Conservation (phyloP, 352 stramenopile species). For the Phytopythium cucurbitacearum region DNA sequence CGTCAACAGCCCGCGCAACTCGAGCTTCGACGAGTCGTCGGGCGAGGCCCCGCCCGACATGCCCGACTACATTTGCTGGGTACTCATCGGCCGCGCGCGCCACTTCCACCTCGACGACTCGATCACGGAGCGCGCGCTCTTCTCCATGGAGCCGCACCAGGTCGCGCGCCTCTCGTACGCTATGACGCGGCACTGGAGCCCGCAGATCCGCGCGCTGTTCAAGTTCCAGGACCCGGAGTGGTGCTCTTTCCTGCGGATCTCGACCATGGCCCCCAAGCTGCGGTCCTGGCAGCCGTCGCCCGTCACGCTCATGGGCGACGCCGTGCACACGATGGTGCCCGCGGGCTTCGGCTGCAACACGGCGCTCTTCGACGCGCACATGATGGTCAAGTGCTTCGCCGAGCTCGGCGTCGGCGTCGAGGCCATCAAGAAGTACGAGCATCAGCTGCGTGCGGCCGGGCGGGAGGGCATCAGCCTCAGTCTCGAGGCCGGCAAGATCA, state of each 20-base stretch:
- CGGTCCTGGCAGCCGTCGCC: constrained; percentile 31
- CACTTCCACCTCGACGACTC: constrained; percentile 12
- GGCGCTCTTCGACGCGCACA: constrained; percentile 42
- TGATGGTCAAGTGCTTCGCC: constrained; percentile 38
- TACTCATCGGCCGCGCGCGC: constrained; percentile 41
- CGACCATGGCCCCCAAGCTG: constrained; percentile 48
- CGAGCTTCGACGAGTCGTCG: constrained; percentile 1
- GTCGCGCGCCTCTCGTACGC: constrained; percentile 40
- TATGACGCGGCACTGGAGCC: constrained; percentile 49
- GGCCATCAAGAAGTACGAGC: constrained; percentile 50
- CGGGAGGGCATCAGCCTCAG: constrained; percentile 36
- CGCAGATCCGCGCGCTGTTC: constrained; percentile 36
- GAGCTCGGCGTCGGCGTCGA: constrained; percentile 37
- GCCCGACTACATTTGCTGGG: constrained; percentile 60
- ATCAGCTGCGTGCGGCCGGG: constrained; percentile 42
- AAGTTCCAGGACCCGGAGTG: constrained; percentile 37
- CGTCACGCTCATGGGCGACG: constrained; percentile 57
- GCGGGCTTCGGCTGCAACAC: constrained; percentile 55
- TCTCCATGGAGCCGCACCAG: constrained; percentile 31
- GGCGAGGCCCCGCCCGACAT: constrained; percentile 7
- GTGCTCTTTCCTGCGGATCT: constrained; percentile 59
- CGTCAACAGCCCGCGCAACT: not conserved
- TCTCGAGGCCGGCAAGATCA: constrained; percentile 14
- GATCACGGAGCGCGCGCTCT: not conserved
- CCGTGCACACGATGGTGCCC: constrained; percentile 57